These are phyloP conservation scores for Ceratobasidium theobromae DNA, from an alignment of 1,284 basidiomycete genomes.

Conservation along the genomic window DNA sequence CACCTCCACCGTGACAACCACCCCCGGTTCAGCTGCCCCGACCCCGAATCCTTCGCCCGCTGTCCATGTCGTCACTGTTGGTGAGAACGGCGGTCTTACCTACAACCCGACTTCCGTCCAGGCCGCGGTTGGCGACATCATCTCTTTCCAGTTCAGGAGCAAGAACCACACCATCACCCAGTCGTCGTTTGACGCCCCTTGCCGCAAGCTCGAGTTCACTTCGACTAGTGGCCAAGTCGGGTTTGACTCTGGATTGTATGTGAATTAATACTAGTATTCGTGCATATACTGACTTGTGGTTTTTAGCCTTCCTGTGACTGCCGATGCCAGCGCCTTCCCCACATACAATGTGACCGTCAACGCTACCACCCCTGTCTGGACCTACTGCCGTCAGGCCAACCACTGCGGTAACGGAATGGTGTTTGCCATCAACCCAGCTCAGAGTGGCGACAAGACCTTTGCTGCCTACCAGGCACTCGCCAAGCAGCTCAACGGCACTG, in stretches of 20 bases:
- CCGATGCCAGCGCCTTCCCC: conserved; percentile 51
- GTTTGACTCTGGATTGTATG: conserved; percentile 60
- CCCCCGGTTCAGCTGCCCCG: conserved; percentile 30
- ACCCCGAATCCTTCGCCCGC: conserved; percentile 44
- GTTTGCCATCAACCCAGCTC: conserved; percentile 37
- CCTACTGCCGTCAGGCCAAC: conserved; percentile 51
- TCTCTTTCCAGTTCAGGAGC: conserved; percentile 60
- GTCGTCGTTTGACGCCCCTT: conserved; percentile 59
- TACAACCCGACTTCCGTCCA: conserved; percentile 60
- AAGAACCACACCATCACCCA: conserved; percentile 60
- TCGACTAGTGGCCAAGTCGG: conserved; percentile 54
- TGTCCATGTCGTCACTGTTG: conserved; percentile 56
- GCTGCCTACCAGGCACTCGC: conserved; percentile 36
- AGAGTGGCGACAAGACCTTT: conserved; percentile 34
- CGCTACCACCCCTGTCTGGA: conserved; percentile 54
- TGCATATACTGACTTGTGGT: conserved; percentile 17
- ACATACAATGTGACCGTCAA: conserved; percentile 50
- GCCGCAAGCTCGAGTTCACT: conserved; percentile 51
- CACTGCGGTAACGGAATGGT: conserved; percentile 40
- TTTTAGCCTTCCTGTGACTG: conserved; percentile 53
- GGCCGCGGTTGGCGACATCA: conserved; percentile 58
- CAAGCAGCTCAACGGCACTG: conserved; percentile 32
- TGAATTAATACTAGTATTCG: background rate
- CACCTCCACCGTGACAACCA: conserved; percentile 43
- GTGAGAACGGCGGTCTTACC: conserved; percentile 48